A percentile compares a stretch with the other conserved stretches of the same genome.
phyloP scores from a whole-genome alignment of 78 protist genomes.

The Polysphondylium violaceum region DNA sequence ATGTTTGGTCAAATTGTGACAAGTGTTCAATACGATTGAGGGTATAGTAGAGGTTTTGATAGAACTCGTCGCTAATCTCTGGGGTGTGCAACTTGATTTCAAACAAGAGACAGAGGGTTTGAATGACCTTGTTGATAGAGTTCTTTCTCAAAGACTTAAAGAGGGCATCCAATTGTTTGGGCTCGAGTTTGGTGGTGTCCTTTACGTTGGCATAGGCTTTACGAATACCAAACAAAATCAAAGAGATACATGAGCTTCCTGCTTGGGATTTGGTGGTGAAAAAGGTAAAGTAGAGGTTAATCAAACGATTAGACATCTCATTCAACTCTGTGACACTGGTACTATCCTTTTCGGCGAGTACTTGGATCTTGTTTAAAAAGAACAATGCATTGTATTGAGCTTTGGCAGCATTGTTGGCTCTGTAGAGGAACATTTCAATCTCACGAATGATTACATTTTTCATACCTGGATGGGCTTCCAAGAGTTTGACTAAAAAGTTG shows the following conservation, averaged over 20 bases:
- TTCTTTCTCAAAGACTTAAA: slow-evolving; percentile 25
- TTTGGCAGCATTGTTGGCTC: slow-evolving; percentile 35
- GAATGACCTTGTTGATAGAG: slow-evolving; percentile 42
- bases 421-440: slow-evolving; percentile 76
- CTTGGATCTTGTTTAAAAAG: slow-evolving; percentile 19
- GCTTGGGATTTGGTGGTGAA: slow-evolving; percentile 3
- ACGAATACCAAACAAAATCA: slow-evolving; percentile 55
- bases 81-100: slow-evolving; percentile 39
- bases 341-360: slow-evolving; percentile 13
- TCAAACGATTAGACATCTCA: not conserved
- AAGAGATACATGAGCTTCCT: not conserved
- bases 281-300: slow-evolving; percentile 20
- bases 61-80: slow-evolving; percentile 38
- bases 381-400: slow-evolving; percentile 74
- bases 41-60: slow-evolving; percentile 18
- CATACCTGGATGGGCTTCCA: slow-evolving; percentile 84
- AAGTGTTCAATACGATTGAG: slow-evolving; percentile 27
- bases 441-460: slow-evolving; percentile 56
- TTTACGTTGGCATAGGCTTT: slow-evolving; percentile 16
- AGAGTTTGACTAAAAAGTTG: slow-evolving; percentile 33
- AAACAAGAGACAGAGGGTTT: slow-evolving; percentile 51
- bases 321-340: not conserved
- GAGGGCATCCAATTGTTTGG: slow-evolving; percentile 4
- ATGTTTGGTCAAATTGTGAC: slow-evolving; percentile 63
- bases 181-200: slow-evolving; percentile 10